Conservation (phyloP, 805 yeast genomes). For the Lipomyces yamadae region DNA sequence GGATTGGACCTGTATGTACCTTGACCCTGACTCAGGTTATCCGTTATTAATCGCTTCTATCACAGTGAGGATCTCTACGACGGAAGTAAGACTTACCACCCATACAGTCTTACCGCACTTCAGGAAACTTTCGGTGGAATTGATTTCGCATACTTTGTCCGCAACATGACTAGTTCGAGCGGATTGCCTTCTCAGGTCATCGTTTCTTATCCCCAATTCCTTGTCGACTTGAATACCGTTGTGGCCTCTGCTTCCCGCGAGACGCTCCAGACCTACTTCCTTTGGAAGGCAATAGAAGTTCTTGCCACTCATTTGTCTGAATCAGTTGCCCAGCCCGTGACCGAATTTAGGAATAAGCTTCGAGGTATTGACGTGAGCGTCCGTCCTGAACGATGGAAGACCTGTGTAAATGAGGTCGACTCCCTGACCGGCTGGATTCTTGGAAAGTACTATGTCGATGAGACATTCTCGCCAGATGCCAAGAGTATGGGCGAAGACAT, state of each 20-base stretch:
- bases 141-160: constrained; percentile 26
- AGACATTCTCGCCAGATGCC: constrained; percentile 34
- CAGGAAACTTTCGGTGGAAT: constrained; percentile 27
- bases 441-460: constrained; percentile 34
- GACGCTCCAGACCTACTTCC: constrained; percentile 36
- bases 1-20: constrained; percentile 30
- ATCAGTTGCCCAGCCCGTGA: constrained; percentile 26
- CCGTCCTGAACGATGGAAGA: constrained; percentile 37
- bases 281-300: constrained; percentile 37
- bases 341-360: constrained; percentile 32
- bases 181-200: constrained; percentile 24
- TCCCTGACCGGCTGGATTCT: constrained; percentile 37
- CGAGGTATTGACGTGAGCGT: constrained; percentile 32
- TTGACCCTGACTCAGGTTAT: neutral
- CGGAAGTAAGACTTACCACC: constrained; percentile 34
- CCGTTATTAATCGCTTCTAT: neutral
- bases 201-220: constrained; percentile 35
- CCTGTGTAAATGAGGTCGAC: constrained; percentile 37
- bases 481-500: constrained; percentile 35
- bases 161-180: constrained; percentile 24
- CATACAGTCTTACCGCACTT: constrained; percentile 26
- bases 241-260: constrained; percentile 31
- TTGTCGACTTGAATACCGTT: constrained; percentile 27
- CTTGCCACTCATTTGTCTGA: constrained; percentile 33
- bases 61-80: constrained; percentile 34